Base-by-base conservation (phyloP, 2,329 filamentous ascomycete genomes). In the Bipolaris zeicola region DNA sequence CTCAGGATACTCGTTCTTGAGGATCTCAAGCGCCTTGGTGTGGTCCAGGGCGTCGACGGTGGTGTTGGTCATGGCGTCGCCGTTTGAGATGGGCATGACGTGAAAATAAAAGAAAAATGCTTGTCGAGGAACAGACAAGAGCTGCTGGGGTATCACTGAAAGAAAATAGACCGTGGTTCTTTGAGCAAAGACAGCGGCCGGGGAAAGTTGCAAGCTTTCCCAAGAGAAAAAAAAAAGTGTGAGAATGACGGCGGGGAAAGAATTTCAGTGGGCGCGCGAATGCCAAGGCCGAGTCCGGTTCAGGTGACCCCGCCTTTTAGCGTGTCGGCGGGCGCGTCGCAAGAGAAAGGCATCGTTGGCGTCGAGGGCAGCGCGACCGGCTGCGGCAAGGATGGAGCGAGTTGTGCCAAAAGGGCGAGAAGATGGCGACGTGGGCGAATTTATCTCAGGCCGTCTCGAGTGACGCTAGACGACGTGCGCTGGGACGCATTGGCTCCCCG, bases 1-100 rank as follows among this genome's bases (percentile, higher is more conserved):
- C 76, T 84, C 83, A 65, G 88, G 76, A 79, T 96, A 97, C 74
- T 94, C 87, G 58, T 79, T 79, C 77, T 90, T 85, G 77, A 98
- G 85, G 66, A 93, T 80, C 73, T 96, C 89, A 63, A 93, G 80
- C 63, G 94, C 95, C 74, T 83, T 89, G 75, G 83, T 81, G 82
- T 84, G 84, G 82, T 96, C 90, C 69, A 92, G 82, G 74, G 89
- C 82, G 77, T 87, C 80, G 68, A 73, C 79, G 76, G 69, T 61
- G 49, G 60, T 82, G 77, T 81, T 78, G 62, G 80, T 79, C 70
- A 82, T 80, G 63, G 78, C 74, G 73, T 85, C 80, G 71, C 87
- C 88, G 79, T 90, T 91, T 74, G 85, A 81, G 72, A 87, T 82
- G 78, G 90, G 86, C 91, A 95, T 95, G 67, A 73, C 84, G 77